These are phyloP conservation scores for Ilyonectria sp. DNA, from an alignment of 2,329 filamentous ascomycete genomes.

Conservation along the genomic window DNA sequence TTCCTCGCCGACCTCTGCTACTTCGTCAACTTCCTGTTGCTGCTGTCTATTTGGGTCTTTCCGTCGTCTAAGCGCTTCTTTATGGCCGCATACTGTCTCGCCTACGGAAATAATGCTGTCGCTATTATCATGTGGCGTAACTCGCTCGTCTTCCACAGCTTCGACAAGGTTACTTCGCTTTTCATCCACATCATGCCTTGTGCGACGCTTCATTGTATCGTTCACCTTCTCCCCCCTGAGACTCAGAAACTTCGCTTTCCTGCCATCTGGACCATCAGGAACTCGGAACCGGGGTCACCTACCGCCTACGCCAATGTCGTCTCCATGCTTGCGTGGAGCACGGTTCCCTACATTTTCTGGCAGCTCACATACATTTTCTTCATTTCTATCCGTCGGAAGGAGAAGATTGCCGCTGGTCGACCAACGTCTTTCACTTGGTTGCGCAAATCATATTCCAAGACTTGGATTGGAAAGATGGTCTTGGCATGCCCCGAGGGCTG, in stretches of 20 bases:
- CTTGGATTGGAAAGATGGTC: slow-evolving; percentile 89
- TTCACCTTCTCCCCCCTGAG: slow-evolving; percentile 82
- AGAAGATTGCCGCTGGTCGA: slow-evolving; percentile 95
- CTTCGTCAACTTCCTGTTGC: slow-evolving; percentile 91
- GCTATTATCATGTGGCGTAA: slow-evolving; percentile 99
- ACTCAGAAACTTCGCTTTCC: slow-evolving; percentile 82
- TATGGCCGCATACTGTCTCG: slow-evolving; percentile 91
- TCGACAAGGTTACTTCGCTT: slow-evolving; percentile 98
- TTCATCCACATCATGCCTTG: slow-evolving; percentile 99
- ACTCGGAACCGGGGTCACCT: slow-evolving; percentile 76
- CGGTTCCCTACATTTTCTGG: slow-evolving; percentile 93
- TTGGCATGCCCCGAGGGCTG: slow-evolving; percentile 80
- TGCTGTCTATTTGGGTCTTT: slow-evolving; percentile 91
- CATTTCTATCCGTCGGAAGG: slow-evolving; percentile 93
- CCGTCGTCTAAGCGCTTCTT: slow-evolving; percentile 92
- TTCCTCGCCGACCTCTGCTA: slow-evolving; percentile 98
- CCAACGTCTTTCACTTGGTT: slow-evolving; percentile 99
- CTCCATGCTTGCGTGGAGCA: slow-evolving; percentile 95
- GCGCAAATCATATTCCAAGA: slow-evolving; percentile 89
- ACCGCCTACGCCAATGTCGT: slow-evolving; percentile 83
- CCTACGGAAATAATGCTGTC: slow-evolving; percentile 96
- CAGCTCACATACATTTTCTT: slow-evolving; percentile 94
- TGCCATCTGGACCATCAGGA: slow-evolving; percentile 86
- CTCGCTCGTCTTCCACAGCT: slow-evolving; percentile 96
- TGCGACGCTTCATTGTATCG: slow-evolving; percentile 90